Percentiles rank a stretch among this genome's conserved stretches.
These are phyloP conservation scores for Cyclostephanos tholiformis DNA, from an alignment of 108 stramenopile species.

Conservation along the genomic window DNA sequence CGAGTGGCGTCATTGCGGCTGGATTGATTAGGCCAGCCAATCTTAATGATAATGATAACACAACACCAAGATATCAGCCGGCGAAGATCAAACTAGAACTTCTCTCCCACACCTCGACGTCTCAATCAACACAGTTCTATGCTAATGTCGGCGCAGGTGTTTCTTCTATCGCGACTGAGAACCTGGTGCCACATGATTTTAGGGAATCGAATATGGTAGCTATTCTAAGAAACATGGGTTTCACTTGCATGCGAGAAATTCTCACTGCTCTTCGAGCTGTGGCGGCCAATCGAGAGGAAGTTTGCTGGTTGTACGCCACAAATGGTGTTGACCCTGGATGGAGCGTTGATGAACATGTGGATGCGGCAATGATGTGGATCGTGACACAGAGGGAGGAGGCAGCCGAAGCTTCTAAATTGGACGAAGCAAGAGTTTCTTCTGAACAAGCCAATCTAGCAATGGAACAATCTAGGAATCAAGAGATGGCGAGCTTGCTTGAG, in stretches of 20 bases:
- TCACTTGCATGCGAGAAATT: constrained; percentile 48
- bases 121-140: constrained; percentile 5
- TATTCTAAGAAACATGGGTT: constrained; percentile 47
- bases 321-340: constrained; percentile 16
- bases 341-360: constrained; percentile 43
- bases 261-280: constrained; percentile 50
- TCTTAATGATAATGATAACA: background rate
- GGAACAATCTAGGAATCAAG: constrained; percentile 35
- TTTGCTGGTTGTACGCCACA: constrained; percentile 2
- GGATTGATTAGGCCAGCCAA: constrained; percentile 13
- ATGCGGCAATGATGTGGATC: constrained; percentile 69
- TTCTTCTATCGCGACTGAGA: constrained; percentile 5
- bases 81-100: constrained; percentile 37
- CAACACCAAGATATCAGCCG: constrained; percentile 1
- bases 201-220: constrained; percentile 34
- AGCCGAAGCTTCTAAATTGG: constrained; percentile 60
- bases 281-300: constrained; percentile 20
- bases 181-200: constrained; percentile 32
- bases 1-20: constrained; percentile 1
- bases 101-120: background rate
- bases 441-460: constrained; percentile 35
- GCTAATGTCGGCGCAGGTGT: background rate
- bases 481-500: constrained; percentile 24
- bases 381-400: constrained; percentile 65
- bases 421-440: constrained; percentile 57